Base-by-base conservation (phyloP, 2,329 filamentous ascomycete species). In the Aspergillus cejpii region DNA sequence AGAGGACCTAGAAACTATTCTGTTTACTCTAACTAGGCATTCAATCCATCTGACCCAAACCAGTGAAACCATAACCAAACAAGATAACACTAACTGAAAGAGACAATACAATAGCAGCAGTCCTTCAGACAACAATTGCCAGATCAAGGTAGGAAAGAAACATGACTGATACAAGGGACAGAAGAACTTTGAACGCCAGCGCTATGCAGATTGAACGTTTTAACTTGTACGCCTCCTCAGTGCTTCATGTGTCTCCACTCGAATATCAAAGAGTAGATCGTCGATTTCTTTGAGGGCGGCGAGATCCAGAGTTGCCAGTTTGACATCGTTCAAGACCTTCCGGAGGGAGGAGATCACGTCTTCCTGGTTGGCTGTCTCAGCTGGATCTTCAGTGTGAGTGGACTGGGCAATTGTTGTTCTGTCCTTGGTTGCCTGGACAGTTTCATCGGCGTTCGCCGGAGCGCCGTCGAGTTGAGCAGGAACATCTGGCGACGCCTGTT, bases 231-330 rank as follows among this genome's bases (percentile, higher is more conserved):
- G 54, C 49, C 84, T 75, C 56, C 72, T 72, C 56, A 81, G 81
- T 12, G 86, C 87, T 44, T 83, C 79, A 62, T 85, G 85, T 41
- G 90, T 74, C 62, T 85, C 81, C 51, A 78, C 75, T 63, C 85
- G 83, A 52, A 91, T 79, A 62, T 91, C 84, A 71, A 90, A 87
- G 60, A 92, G 74, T 56, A 87, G 70, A 60, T 90, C 84, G 59
- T 92, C 87, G 53, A 92, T 75, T 60, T 83, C 75, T 47, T 81
- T 76, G 42, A 88, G 78, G 49, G 87, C 81, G 8, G 78, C 73
- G 8, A 79, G 74, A 12, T 80, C 80, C 33, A 94, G 66, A 12
- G 77, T 72, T 17, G 81, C 73, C 21, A 68, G 69, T 43, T 75
- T 77, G 46, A 89, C 71, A 51, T 80, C 75, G 15, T 74, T 71